phyloP scores from a whole-genome alignment of 805 yeast genomes.

The Priceomyces melissophilus region DNA sequence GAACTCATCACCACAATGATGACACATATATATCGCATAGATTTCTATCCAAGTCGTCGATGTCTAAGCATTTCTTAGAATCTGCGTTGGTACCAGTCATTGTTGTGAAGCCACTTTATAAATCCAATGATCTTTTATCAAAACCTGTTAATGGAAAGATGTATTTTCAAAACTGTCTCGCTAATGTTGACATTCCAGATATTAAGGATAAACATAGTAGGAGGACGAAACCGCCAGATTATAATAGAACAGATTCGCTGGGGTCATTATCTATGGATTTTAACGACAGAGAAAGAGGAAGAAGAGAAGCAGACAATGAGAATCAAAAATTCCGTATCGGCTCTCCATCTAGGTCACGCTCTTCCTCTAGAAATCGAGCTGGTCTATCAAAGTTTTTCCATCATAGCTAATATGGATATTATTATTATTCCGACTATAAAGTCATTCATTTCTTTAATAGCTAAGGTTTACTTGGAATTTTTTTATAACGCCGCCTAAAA shows the following conservation, averaged over 20 bases:
- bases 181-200: slow-evolving; percentile 18
- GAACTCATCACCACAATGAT: slow-evolving; percentile 34
- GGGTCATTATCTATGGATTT: background rate
- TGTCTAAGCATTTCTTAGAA: slow-evolving; percentile 39
- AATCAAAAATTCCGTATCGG: slow-evolving; percentile 5
- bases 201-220: too few species aligned
- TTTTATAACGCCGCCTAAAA: too few species aligned
- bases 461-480: too few species aligned
- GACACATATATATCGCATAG: slow-evolving; percentile 11
- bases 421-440: too few species aligned
- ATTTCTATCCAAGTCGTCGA: slow-evolving; percentile 31
- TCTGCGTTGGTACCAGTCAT: slow-evolving; percentile 45
- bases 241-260: too few species aligned
- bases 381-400: slow-evolving; percentile 10
- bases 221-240: too few species aligned
- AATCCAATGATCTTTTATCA: slow-evolving; percentile 25
- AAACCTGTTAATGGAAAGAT: slow-evolving; percentile 28
- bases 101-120: slow-evolving; percentile 38
- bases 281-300: slow-evolving; percentile 16
- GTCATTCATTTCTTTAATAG: too few species aligned
- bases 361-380: slow-evolving; percentile 16
- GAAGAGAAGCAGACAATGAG: background rate
- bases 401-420: too few species aligned
- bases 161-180: slow-evolving; percentile 37
- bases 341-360: slow-evolving; percentile 18